Base-by-base conservation (phyloP, 768 basidiomycete species). In the Boletus speciosus region DNA sequence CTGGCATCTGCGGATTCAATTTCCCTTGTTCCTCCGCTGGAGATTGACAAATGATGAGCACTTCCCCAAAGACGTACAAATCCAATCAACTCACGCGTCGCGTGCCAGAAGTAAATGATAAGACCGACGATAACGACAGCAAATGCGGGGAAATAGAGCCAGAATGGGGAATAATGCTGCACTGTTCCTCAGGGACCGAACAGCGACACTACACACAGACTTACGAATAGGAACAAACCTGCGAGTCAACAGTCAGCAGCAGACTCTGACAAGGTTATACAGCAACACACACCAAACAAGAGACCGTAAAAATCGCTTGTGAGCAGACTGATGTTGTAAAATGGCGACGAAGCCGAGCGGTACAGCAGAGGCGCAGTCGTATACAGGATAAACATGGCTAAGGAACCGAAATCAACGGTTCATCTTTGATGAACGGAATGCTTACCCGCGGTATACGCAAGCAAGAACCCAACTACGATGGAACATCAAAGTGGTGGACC, bases 221-320 rank as follows among this genome's bases (percentile, higher is more conserved):
- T 66, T 63, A 81, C 80, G 68, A 76, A 82, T 56, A 82, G 73
- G 74, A 82, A 82, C 25, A 82, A 65, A 25, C 81, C 74, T 76
- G 53, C 25, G 19, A 5, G 19, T 12, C 16, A 1, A 36, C 4
- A 10, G 47, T 69, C 57, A 65, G 27, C 32, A 35, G 1, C 25
- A 42, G 39, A 23, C 40, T 47, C 29, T 27, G 52, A 46, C 36
- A 53, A n/a, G 32, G 31, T 41, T 21, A 19, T 16, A 7, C 9
- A 1, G 6, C n/a, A 54, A 15, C 23, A 62, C 63, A 3, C 47
- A 68, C 70, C 92, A 64, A 94, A 90, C 21, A 94, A 75, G 47
- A 94, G 77, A 31, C 92, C 90, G 63, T 86, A 94, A 61, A 93
- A 94, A 71, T 93, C 90, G 66, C 87, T 88, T 14, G 92, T 86